Evolutionary conservation across 441 rosid genomes (phyloP).

Genomic region (Erodium trifolium): DNA sequence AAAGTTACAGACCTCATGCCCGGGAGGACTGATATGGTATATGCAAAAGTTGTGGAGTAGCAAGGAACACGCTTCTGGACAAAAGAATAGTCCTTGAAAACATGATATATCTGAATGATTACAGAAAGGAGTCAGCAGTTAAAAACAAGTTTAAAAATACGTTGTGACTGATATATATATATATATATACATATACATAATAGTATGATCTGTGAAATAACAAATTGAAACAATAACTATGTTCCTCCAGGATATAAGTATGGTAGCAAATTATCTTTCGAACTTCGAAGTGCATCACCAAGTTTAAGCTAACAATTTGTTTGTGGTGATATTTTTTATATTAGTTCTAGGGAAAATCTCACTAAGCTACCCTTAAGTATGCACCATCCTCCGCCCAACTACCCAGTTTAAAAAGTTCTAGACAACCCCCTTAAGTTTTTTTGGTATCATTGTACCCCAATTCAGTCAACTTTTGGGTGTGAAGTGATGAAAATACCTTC

Average conservation of each 20-base stretch:
- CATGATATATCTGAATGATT: conserved; percentile 66
- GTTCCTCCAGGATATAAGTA: neutral
- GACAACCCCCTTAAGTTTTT: too few relatives aligned
- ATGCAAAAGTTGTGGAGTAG: conserved; percentile 89
- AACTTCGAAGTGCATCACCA: neutral
- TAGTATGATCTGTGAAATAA: neutral
- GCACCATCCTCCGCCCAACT: too few relatives aligned
- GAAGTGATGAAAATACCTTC: too few relatives aligned
- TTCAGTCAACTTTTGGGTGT: too few relatives aligned
- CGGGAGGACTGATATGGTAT: conserved; percentile 90
- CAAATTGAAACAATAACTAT: neutral
- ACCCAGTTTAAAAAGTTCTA: too few relatives aligned
- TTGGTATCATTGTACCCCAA: too few relatives aligned
- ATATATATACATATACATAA: neutral
- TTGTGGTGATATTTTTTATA: neutral
- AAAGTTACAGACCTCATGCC: conserved; percentile 76
- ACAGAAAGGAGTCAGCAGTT: neutral
- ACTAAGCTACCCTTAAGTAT: too few relatives aligned
- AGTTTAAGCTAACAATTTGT: neutral
- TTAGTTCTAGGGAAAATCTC: too few relatives aligned
- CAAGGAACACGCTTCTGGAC: conserved; percentile 86
- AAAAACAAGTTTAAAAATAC: neutral
- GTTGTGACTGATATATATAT: neutral
- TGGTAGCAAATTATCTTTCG: neutral
- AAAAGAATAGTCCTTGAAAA: conserved; percentile 83